Conservation (phyloP, 1,139 yeast genomes). For the Candida gigantensis region DNA sequence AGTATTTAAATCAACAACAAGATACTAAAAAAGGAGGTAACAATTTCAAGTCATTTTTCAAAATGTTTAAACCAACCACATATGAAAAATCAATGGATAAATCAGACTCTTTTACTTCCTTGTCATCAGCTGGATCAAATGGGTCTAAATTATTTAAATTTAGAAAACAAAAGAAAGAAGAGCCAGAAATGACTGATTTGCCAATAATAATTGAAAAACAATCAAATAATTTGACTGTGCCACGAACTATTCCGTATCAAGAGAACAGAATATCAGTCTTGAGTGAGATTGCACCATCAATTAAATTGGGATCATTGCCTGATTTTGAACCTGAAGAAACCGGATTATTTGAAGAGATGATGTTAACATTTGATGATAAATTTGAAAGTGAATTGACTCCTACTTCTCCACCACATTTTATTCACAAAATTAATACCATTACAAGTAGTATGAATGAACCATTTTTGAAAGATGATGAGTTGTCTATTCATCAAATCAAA, state of each 20-base stretch:
- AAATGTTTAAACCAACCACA: conserved; percentile 8
- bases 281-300: conserved; percentile 15
- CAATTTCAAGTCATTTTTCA: conserved; percentile 14
- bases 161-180: conserved; percentile 6
- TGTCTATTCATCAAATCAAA: conserved; percentile 42
- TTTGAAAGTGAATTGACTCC: conserved; percentile 22
- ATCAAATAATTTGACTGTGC: conserved; percentile 1
- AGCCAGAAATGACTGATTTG: conserved; percentile 1
- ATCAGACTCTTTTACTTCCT: conserved; percentile 5
- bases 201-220: conserved; percentile 4
- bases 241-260: conserved; percentile 1
- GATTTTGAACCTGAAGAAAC: conserved; percentile 33
- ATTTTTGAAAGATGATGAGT: conserved; percentile 46
- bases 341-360: conserved; percentile 35
- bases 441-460: conserved; percentile 25
- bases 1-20: not conserved
- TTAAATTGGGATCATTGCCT: conserved; percentile 25
- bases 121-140: conserved; percentile 4
- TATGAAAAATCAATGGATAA: conserved; percentile 9
- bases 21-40: conserved; percentile 1
- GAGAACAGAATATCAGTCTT: conserved; percentile 12
- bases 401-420: conserved; percentile 17
- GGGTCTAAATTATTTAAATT: conserved; percentile 8
- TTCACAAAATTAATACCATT: not conserved
- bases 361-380: conserved; percentile 30